Evolutionary conservation across 768 basidiomycete species (phyloP), one percentile per base, ranked within the genome.

Genomic region (Russula vinacea): DNA sequence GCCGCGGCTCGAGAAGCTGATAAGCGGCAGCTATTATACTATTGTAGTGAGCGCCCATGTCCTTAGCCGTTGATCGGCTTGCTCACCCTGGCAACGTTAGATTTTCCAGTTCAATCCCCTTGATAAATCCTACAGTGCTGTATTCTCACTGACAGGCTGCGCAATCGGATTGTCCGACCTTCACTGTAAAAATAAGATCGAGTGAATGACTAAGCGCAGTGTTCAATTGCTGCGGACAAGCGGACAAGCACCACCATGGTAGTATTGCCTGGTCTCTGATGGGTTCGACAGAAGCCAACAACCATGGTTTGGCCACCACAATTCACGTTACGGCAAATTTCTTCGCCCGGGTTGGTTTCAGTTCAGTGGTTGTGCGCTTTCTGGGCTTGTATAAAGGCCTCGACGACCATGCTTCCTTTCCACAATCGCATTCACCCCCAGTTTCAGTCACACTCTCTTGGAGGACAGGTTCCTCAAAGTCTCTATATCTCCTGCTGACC

Each of bases 301-400:
- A 29, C 29, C 29, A 29, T 29, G 29, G 29, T 29, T 29, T 29
- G 35, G 35, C 35, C 10, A 35, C 29, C 29, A 29, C 10, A 10
- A 10, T 7, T 35, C 10, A 35, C 6, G 35, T 35, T 35, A 35
- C 35, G 10, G 35, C 35, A 35, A 24, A 61, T 10, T 19, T 22
- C 14, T 16, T 40, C 40, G 16, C 24, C 45, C 35, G 3, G 6
- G 10, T 16, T 29, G 7, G 7, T 14, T 62, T 42, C 39, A 50
- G n/a, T n/a, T n/a, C 61, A 39, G 35, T 29, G 32, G n/a, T n/a
- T 6, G 6, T 50, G 42, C 24, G 51, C 17, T 32, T 19, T 22
- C 52, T 35, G n/a, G 14, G 0, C 1, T 33, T 53, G 22, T 14
- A 58, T 64, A 64, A 64, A 63, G 19, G 44, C 51, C 26, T 29